phyloP scores from a whole-genome alignment of 371 early-diverging fungal species.

The Synchytrium microbalum region DNA sequence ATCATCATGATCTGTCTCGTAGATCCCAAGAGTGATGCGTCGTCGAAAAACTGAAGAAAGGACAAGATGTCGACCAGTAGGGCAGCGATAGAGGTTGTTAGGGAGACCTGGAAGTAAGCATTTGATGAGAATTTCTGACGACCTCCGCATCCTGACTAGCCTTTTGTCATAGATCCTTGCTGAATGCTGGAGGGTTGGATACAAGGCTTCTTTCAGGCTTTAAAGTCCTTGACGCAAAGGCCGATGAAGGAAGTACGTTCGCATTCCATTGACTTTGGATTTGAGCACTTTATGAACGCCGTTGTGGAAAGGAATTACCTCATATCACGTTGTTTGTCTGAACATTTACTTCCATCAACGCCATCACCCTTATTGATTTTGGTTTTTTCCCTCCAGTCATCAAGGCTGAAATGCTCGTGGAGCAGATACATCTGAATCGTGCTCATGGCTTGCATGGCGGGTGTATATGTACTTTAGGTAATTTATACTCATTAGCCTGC shows the following conservation, averaged over 20 bases:
- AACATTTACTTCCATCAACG: no score
- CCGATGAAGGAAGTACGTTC: neutral
- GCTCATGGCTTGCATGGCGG: neutral
- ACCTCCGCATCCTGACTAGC: neutral
- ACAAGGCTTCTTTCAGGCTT: neutral
- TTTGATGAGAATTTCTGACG: no score
- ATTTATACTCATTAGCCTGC: neutral
- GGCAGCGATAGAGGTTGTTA: neutral
- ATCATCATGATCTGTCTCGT: no score
- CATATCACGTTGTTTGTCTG: no score
- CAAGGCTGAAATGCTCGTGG: neutral
- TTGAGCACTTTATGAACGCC: neutral
- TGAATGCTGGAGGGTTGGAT: neutral
- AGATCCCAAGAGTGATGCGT: no score
- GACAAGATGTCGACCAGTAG: neutral
- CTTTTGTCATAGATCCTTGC: neutral
- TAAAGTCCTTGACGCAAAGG: neutral
- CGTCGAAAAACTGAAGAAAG: no score
- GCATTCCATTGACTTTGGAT: neutral
- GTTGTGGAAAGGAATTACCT: no score
- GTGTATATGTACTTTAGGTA: neutral
- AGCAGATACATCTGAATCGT: neutral
- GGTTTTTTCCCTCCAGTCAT: neutral
- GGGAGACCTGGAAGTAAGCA: slow-evolving; percentile 1
- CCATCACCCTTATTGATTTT: no score